Percentiles rank a stretch among this genome's conserved stretches.
Evolutionary conservation across 352 stramenopile species (phyloP).

Genomic region (Pythium sukuiense): DNA sequence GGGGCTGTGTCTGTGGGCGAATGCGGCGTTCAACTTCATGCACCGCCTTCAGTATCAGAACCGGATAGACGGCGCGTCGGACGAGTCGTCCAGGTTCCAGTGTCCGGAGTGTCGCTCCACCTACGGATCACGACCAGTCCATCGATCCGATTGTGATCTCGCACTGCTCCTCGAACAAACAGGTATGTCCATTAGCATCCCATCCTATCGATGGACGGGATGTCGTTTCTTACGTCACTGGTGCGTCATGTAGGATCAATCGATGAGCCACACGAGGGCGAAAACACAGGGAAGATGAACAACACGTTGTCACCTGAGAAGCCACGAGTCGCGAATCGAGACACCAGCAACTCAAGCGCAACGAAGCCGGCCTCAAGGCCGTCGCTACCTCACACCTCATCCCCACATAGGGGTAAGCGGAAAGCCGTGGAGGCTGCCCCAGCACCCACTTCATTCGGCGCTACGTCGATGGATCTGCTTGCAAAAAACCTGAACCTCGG

Average conservation of each 20-base stretch:
- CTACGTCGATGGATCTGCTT: constrained; percentile 32
- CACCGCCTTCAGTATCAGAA: constrained; percentile 66
- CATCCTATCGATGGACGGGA: too few species aligned
- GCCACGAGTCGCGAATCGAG: neutral
- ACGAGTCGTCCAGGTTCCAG: constrained; percentile 34
- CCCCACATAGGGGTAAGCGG: neutral
- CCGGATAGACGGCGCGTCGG: constrained; percentile 8
- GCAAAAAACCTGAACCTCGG: constrained; percentile 47
- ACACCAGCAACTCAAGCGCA: neutral
- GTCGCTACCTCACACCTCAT: neutral
- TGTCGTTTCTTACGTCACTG: neutral
- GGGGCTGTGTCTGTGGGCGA: constrained; percentile 64
- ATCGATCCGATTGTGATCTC: constrained; percentile 59
- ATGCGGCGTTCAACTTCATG: constrained; percentile 73
- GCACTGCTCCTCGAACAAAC: constrained; percentile 57
- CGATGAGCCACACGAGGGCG: constrained; percentile 11
- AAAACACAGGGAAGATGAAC: constrained; percentile 11
- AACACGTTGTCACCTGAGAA: constrained; percentile 8
- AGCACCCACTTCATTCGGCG: constrained; percentile 16
- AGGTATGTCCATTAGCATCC: constrained; percentile 11
- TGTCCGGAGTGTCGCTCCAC: constrained; percentile 50
- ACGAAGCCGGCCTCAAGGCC: neutral
- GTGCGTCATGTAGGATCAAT: constrained; percentile 9
- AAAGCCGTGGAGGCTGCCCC: neutral
- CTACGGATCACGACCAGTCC: constrained; percentile 43